Evolutionary conservation across 768 basidiomycete genomes (phyloP).

Genomic region (Atractiella rhizophila): DNA sequence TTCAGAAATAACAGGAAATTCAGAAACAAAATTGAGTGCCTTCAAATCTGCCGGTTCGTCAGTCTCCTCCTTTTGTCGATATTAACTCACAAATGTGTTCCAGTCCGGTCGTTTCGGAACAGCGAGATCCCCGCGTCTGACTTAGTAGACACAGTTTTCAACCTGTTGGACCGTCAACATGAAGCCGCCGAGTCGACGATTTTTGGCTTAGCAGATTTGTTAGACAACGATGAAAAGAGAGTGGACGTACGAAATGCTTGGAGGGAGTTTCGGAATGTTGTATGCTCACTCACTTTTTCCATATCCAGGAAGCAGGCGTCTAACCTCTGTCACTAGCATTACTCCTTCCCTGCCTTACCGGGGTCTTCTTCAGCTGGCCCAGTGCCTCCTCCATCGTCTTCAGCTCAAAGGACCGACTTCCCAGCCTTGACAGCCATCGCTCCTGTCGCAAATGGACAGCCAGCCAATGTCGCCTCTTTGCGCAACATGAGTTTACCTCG

Average conservation of each 20-base stretch:
- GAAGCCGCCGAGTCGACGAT: conserved; percentile 41
- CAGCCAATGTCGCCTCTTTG: no score
- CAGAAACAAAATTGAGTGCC: conserved; percentile 22
- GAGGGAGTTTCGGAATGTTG: no score
- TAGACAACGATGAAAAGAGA: conserved; percentile 69
- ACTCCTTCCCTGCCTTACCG: no score
- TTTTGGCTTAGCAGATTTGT: conserved; percentile 43
- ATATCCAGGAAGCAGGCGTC: no score
- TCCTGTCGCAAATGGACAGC: no score
- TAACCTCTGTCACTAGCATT: no score
- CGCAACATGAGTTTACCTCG: no score
- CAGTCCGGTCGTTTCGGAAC: conserved; percentile 48
- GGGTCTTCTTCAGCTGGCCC: no score
- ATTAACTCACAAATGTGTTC: conserved; percentile 34
- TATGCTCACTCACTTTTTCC: no score
- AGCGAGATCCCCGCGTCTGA: conserved; percentile 60
- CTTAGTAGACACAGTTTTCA: conserved; percentile 70
- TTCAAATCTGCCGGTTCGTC: conserved; percentile 19
- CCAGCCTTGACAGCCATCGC: no score
- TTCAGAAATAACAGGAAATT: conserved; percentile 19
- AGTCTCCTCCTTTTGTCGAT: conserved; percentile 35
- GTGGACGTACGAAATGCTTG: conserved; percentile 45
- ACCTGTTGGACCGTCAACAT: conserved; percentile 34
- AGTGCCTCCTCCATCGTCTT: no score
- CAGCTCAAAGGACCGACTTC: no score